These are phyloP conservation scores for Ceratobasidium sp. DNA, from an alignment of 1,284 basidiomycete species.

Conservation along the genomic window DNA sequence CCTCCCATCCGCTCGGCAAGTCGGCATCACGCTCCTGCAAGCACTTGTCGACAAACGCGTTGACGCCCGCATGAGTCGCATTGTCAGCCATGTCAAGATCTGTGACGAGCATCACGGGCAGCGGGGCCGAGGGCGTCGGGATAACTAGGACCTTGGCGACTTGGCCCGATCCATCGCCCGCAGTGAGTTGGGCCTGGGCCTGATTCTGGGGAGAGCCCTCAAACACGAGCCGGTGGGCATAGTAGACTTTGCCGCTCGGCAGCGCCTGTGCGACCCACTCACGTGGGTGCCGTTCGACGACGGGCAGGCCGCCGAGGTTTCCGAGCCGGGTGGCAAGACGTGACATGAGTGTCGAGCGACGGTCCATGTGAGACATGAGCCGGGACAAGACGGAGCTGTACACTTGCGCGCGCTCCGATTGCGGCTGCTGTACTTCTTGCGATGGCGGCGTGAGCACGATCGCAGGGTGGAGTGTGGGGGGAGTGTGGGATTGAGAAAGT, in stretches of 20 bases:
- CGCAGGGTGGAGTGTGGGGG: conserved; percentile 11
- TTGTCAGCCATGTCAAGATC: conserved; percentile 40
- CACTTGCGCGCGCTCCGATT: conserved; percentile 19
- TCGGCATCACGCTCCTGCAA: conserved; percentile 35
- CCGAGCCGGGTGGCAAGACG: conserved; percentile 36
- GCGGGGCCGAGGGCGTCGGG: conserved; percentile 40
- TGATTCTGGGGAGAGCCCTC: background rate
- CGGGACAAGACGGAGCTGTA: conserved; percentile 30
- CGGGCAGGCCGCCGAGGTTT: conserved; percentile 19
- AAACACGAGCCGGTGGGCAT: conserved; percentile 14
- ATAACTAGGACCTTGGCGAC: conserved; percentile 25
- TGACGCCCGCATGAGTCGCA: conserved; percentile 28
- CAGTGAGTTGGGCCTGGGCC: background rate
- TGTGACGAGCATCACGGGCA: conserved; percentile 37
- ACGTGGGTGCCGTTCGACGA: conserved; percentile 32
- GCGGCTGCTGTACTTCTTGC: conserved; percentile 29
- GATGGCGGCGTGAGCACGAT: background rate
- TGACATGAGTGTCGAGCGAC: conserved; percentile 38
- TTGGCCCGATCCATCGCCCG: background rate
- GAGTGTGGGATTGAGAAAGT: conserved; percentile 16
- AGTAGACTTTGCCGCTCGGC: conserved; percentile 37
- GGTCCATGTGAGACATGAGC: conserved; percentile 36
- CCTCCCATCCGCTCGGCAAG: conserved; percentile 33
- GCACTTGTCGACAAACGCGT: conserved; percentile 41
- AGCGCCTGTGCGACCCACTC: conserved; percentile 35